Percentiles rank a stretch among this genome's conserved stretches.
Conservation (phyloP, 108 stramenopile genomes). For the Stephanodiscus minutulus region DNA sequence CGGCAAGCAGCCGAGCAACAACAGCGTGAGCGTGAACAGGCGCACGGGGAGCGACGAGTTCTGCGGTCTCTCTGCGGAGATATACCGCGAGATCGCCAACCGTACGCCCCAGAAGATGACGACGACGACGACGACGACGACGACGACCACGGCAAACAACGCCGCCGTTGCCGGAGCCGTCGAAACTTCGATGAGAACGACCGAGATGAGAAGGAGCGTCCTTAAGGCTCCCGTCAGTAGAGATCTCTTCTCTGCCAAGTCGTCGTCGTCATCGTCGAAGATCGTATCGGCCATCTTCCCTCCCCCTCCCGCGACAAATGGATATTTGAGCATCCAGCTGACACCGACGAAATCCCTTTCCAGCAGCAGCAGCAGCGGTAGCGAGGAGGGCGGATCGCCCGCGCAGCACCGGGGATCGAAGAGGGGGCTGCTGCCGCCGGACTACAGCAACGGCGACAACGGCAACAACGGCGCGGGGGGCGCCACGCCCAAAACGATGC, state of each 20-base stretch:
- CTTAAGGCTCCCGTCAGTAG: background rate
- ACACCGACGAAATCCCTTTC: background rate
- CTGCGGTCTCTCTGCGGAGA: conserved; percentile 41
- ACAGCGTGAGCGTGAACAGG: conserved; percentile 5
- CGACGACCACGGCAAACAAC: no score
- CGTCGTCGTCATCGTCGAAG: background rate
- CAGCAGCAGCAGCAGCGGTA: background rate
- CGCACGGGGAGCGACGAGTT: conserved; percentile 15
- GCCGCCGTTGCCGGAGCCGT: no score
- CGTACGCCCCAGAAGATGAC: conserved; percentile 7
- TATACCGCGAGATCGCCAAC: conserved; percentile 19
- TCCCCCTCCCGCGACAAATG: background rate
- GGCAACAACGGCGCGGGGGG: no score
- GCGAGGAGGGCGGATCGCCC: background rate
- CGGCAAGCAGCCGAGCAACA: background rate
- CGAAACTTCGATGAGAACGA: conserved; percentile 14
- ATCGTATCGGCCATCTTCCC: no score
- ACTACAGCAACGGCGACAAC: no score
- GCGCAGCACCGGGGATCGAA: no score
- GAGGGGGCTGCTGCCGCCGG: no score
- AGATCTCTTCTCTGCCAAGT: background rate
- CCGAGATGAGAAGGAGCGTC: background rate
- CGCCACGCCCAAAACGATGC: conserved; percentile 25
- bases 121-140: no score
- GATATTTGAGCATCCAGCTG: background rate